These are phyloP conservation scores for barley (Hordeum vulgare) DNA, from an alignment of 176 grass and related monocot species.

Conservation along the genomic window MorexV3_pseudomolecules_assembly NC_058520.1:617844550-617845049, in stretches of 20 bases:
- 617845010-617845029: not conserved
- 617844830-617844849: not conserved
- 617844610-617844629: not conserved
- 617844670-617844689: not conserved
- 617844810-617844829: not conserved
- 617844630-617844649: not conserved
- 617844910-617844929: not conserved
- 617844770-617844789: not conserved
- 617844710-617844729: not conserved
- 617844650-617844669: not conserved
- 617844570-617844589: not conserved
- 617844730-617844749: conserved; percentile 11
- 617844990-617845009: not conserved
- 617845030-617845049: not conserved
- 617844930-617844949: not conserved
- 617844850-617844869: not conserved
- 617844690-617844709: not conserved
- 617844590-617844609: not conserved
- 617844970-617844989: not conserved
- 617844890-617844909: conserved; percentile 4
- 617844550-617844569: not conserved
- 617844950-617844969: not conserved
- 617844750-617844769: not conserved
- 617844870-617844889: not conserved
- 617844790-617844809: not conserved